Evolutionary conservation across 495 filamentous ascomycete genomes (phyloP), one percentile per base, ranked within the genome.

Genomic region (Talaromyces nanjingensis): DNA sequence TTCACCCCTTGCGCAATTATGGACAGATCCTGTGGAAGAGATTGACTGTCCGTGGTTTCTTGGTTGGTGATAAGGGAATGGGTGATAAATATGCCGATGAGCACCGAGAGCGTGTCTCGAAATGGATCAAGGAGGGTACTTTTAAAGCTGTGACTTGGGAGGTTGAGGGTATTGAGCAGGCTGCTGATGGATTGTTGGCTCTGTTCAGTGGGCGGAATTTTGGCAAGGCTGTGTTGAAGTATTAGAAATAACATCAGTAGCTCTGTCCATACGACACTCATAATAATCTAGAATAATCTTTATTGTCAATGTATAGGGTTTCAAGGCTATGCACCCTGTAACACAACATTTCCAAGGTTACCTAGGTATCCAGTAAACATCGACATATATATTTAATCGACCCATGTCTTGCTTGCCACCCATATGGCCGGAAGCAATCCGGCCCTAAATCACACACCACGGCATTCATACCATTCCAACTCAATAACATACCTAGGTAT

Each of bases 141-240:
- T 85, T 97, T 77, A 91, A 91, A 78, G 83, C 84, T 31, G 83
- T 89, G 72, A 78, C 86, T 61, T 77, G 81, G 70, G 75, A 92
- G 64, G 92, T 88, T 2, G 80, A 87, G 18, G 93, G 93, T 18
- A 91, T 97, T 65, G 93, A 96, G 62, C 89, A 92, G 65, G 88
- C 86, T 2, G 76, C 87, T 25, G 85, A 93, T 60, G 93, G 90
- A 9, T 80, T 97, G 53, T 66, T 97, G n/a, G 91, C 88, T n/a
- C 87, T 98, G 79, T 79, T 96, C 62, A 70, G 88, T 71, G 93
- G 93, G 31, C 87, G 91, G 75, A 98, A 98, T 78, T 89, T 91
- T 79, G 93, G 93, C 65, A 98, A 98, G 81, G 91, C 92, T 34
- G 84, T 96, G 24, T 65, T 96, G 65, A 89, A 91, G 78, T 62